Evolutionary conservation across 2,329 filamentous ascomycete genomes (phyloP).

Genomic region (Chrysoporthe austroafricana): DNA sequence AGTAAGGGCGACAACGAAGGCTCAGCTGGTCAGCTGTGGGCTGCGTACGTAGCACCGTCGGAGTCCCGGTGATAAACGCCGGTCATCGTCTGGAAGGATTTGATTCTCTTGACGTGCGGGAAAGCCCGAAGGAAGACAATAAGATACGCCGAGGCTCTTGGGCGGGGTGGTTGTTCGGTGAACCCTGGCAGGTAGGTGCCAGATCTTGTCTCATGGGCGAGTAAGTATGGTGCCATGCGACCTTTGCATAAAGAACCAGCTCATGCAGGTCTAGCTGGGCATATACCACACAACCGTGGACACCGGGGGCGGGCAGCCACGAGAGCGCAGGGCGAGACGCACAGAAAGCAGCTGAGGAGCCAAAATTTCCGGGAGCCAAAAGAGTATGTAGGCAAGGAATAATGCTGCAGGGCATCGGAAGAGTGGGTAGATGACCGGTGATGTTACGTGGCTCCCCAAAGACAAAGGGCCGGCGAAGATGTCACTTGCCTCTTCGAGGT

Average conservation of each 20-base stretch:
- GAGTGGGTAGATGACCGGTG: not conserved
- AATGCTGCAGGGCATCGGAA: not conserved
- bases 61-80: constrained; percentile 12
- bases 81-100: constrained; percentile 6
- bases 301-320: not conserved
- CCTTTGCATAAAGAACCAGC: not conserved
- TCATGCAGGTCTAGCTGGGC: not conserved
- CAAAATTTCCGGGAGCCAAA: constrained; percentile 4
- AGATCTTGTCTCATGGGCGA: not conserved
- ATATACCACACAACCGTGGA: not conserved
- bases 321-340: not conserved
- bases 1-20: not conserved
- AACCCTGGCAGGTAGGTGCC: not conserved
- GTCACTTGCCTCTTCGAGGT: constrained; percentile 12
- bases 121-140: constrained; percentile 1
- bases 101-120: not conserved
- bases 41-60: constrained; percentile 19
- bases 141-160: constrained; percentile 4
- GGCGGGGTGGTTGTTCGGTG: not conserved
- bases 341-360: not conserved
- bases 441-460: not conserved
- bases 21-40: constrained; percentile 15
- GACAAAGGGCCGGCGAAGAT: not conserved
- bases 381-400: not conserved
- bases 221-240: constrained; percentile 2